Base-by-base conservation (phyloP, 306 rosid species). In the Gastrolobium villosum region DNA sequence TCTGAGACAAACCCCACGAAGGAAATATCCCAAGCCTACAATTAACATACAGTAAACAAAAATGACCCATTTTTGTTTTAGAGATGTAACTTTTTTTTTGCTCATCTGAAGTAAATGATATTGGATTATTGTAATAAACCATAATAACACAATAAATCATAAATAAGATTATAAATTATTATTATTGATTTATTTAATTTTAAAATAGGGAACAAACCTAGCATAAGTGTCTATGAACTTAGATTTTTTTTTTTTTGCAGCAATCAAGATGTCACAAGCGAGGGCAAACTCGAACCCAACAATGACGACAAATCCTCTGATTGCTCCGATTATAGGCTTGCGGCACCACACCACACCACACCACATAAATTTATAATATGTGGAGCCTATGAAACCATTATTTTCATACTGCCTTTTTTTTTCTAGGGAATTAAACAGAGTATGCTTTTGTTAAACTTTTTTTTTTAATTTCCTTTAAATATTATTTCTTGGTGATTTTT, bases 1-100 rank as follows among this genome's bases (percentile, higher is more conserved):
- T 95, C 83, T 95, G 98, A 65, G 99, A 95, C 70, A 95, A 83
- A 5, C 99, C 98, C 98, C 99, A 95, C 1, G 98, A 92, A 46
- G 98, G 99, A 86, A 95, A 92, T 84, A 95, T 92, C 84, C 99
- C 98, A 82, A 92, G 91, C 81, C 98, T 92, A 87, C 75, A 69
- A 15, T 20, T 20, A 20, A 20, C 0, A 20, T 20, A 20, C 26
- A 20, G 26, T 20, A 20, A 20, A 20, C 26, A 20, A 20, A 20
- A 20, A 20, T 20, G 26, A 1, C 26, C 26, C 26, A 0, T 20
- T 20, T 20, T 20, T 20, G 26, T 20, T 20, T 20, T 20, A 20
- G 26, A 20, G 26, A 20, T 20, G 1, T 20, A 20, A 20, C 26
- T n/a, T 20, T 20, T 20, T 20, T 0, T 20, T 20, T 20, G 26